A percentile compares a stretch with the other conserved stretches of the same genome.
phyloP scores from a whole-genome alignment of 306 rosid genomes.

The Lagenaria siceraria region DNA sequence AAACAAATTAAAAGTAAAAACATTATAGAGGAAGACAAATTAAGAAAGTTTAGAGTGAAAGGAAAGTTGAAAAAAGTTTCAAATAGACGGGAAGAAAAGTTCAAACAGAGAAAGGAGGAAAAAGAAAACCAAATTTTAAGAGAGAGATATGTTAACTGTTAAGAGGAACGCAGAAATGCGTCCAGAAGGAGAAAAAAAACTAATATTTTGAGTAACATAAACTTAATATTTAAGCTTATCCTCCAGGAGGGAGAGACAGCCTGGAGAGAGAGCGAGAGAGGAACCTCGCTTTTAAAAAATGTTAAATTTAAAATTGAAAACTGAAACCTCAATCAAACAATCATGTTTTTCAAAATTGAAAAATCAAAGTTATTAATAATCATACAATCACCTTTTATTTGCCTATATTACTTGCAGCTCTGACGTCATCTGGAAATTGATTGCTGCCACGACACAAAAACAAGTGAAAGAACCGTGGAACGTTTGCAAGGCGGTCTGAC shows the following conservation, averaged over 20 bases:
- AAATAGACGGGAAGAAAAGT: background rate
- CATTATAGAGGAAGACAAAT: background rate
- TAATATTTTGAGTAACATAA: background rate
- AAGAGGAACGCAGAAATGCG: background rate
- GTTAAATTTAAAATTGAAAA: background rate
- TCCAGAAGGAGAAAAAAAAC: background rate
- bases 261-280: background rate
- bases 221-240: background rate
- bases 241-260: background rate
- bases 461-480: background rate
- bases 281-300: no score
- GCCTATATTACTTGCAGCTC: background rate
- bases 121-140: no score
- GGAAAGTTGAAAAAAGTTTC: background rate
- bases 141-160: no score
- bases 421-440: background rate
- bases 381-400: background rate
- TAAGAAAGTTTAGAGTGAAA: background rate
- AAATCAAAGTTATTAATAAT: background rate
- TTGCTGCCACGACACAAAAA: background rate
- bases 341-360: background rate
- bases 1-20: background rate
- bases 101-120: no score
- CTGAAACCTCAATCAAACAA: background rate
- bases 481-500: background rate